Base-by-base conservation (phyloP, 2,329 filamentous ascomycete genomes). In the Elsinoe australis region DNA sequence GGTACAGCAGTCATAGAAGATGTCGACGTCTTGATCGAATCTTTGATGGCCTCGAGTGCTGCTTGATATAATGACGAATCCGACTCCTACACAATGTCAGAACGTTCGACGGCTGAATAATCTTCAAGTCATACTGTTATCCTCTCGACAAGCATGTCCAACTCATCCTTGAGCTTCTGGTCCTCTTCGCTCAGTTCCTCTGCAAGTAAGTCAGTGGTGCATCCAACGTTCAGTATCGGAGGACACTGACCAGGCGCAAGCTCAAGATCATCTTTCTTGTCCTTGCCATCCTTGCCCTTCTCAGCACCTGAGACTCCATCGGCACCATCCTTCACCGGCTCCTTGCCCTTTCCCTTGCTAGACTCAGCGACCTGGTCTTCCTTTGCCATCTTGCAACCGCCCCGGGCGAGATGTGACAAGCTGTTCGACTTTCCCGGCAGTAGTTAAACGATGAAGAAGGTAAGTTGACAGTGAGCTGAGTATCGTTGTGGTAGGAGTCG, bases 1-100 rank as follows among this genome's bases (percentile, higher is more conserved):
- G 94, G 92, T 53, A 98, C 92, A 52, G 92, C 92, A 41, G 92
- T 98, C 92, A 98, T 98, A 36, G 94, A 98, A 51, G 89, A 96
- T 56, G 92, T 98, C 52, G 92, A 95, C 49, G 92, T 98, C 75
- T 95, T 96, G 75, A 98, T 98, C 64, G 87, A 94, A 61, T 83
- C 87, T 74, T 95, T 96, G 80, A 98, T 95, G 57, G 88, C 85
- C 68, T 96, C 89, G 57, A 98, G 75, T 48, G 92, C 85, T 51
- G 89, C 80, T 67, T 89, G 90, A 74, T 96, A 95, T 58, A 96
- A 83, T 51, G 80, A 82, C 56, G 78, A 76, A 70, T 96, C 85
- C 56, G 83, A 76, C 72, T 96, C 92, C 87, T 94, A 61, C 2
- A 52, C 35, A 36, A 22, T 36, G 46, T 51, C 33, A 35, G 52